Evolutionary conservation across 2,329 filamentous ascomycete species (phyloP).

Genomic region (Colletotrichum trifolii): DNA sequence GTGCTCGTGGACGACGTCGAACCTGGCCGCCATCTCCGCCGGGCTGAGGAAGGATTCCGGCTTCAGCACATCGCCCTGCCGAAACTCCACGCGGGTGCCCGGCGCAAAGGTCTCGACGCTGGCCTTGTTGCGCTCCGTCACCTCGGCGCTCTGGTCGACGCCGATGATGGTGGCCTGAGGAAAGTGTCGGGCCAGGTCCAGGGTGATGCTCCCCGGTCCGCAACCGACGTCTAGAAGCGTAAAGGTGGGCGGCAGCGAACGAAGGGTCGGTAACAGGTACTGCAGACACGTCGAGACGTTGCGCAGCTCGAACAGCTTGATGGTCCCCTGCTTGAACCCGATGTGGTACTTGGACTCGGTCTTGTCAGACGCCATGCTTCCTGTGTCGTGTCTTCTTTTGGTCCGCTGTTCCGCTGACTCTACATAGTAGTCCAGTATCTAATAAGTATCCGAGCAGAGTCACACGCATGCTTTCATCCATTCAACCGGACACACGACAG

Average conservation of each 20-base stretch:
- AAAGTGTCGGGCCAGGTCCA: slow-evolving; percentile 50
- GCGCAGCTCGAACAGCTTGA: slow-evolving; percentile 26
- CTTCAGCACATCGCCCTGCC: slow-evolving; percentile 22
- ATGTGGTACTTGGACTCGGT: slow-evolving; percentile 22
- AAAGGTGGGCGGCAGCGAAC: slow-evolving; percentile 42
- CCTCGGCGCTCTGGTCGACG: slow-evolving; percentile 39
- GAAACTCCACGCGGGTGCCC: slow-evolving; percentile 13
- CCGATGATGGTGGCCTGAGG: slow-evolving; percentile 52
- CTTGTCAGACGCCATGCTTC: slow-evolving; percentile 11
- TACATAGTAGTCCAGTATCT: too few relatives aligned
- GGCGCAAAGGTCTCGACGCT: slow-evolving; percentile 7
- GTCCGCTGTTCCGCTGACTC: too few relatives aligned
- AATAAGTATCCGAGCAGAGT: slow-evolving; percentile 3
- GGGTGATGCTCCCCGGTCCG: slow-evolving; percentile 55
- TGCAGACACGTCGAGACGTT: slow-evolving; percentile 27
- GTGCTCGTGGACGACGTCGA: slow-evolving; percentile 31
- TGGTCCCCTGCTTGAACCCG: slow-evolving; percentile 25
- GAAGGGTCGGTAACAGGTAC: slow-evolving; percentile 48
- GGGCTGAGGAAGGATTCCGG: slow-evolving; percentile 21
- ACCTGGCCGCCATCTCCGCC: slow-evolving; percentile 13
- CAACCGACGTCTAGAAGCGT: slow-evolving; percentile 55
- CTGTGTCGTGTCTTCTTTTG: too few relatives aligned
- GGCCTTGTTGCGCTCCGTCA: slow-evolving; percentile 23
- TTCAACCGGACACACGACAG: too few relatives aligned
- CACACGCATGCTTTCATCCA: background rate